Evolutionary conservation across 352 stramenopile genomes (phyloP), one percentile per base, ranked within the genome.

Genomic region (Globisporangium lucens): DNA sequence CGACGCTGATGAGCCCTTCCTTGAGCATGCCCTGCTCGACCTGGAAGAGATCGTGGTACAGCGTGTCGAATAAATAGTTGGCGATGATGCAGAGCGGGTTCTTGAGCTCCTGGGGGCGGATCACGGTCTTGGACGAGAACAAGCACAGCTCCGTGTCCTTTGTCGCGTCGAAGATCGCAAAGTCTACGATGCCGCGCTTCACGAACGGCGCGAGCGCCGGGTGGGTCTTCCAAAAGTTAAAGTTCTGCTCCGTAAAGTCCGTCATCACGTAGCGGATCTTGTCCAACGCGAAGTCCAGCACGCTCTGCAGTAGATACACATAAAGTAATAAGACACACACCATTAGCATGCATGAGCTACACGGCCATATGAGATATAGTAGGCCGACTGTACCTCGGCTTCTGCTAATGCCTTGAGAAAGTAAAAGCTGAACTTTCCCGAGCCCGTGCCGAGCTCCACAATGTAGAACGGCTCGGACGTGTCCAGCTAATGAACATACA

Each of bases 261-360:
- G 93, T 98, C 91, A 98, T 98, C 51, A 98, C 87, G 80, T 98
- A 98, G 52, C 93, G 85, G 63, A 98, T 91, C 24, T 97, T 95
- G 63, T 77, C 69, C 13, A 97, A 71, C 27, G 94, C 93, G 63
- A 98, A 98, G 64, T 97, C 88, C 30, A 95, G 67, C 27, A 93
- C 73, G 33, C 74, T 85, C 75, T 86, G 20, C 47, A 78, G 62
- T 1, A 53, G 51, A 38, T 46, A 66, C 35, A 27, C 61, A 67
- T 2, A 52, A 67, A 30, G 57, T 36, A 22, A 63, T 35, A 35
- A 24, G 30, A 43, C 36, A 2, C 10, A 43, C 24, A 24, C 24
- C 24, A 24, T 24, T 24, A 24, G 24, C 24, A 24, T 24, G 24
- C 24, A 24, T 24, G 24, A 24, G 24, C 24, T 24, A 24, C 24